These are phyloP conservation scores for Juglanconis sp. DNA, from an alignment of 2,329 filamentous ascomycete species.

Conservation along the genomic window DNA sequence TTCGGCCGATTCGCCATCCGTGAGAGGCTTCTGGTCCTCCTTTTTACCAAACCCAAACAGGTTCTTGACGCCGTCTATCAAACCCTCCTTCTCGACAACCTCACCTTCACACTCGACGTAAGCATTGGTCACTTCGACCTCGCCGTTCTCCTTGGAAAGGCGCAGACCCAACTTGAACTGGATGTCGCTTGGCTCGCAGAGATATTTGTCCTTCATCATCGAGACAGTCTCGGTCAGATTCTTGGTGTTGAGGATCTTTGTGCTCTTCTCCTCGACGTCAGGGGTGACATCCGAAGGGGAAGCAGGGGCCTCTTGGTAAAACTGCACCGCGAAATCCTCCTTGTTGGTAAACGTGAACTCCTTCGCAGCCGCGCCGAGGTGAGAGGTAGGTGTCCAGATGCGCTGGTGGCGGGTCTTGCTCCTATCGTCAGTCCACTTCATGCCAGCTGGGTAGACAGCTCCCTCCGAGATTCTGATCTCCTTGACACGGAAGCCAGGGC, in stretches of 20 bases:
- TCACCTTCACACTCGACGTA: slow-evolving; percentile 83
- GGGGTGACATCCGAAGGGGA: slow-evolving; percentile 34
- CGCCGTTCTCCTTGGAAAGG: slow-evolving; percentile 68
- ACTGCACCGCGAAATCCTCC: slow-evolving; percentile 74
- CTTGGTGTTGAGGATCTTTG: slow-evolving; percentile 67
- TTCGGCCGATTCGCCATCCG: slow-evolving; percentile 53
- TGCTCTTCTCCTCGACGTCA: slow-evolving; percentile 54
- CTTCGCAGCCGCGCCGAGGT: slow-evolving; percentile 72
- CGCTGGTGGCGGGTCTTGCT: slow-evolving; percentile 74
- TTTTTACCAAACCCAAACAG: slow-evolving; percentile 91
- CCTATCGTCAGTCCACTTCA: slow-evolving; percentile 70
- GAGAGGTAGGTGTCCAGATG: slow-evolving; percentile 76
- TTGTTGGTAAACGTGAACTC: slow-evolving; percentile 80
- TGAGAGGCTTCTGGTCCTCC: slow-evolving; percentile 76
- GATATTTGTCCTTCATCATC: slow-evolving; percentile 72
- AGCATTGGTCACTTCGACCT: slow-evolving; percentile 75
- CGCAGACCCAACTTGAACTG: slow-evolving; percentile 75
- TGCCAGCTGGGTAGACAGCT: slow-evolving; percentile 67
- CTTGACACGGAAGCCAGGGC: slow-evolving; percentile 95
- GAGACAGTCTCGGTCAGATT: slow-evolving; percentile 85
- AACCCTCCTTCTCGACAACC: slow-evolving; percentile 66
- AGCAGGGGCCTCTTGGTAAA: slow-evolving; percentile 69
- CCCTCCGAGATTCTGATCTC: slow-evolving; percentile 85
- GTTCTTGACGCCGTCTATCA: slow-evolving; percentile 94
- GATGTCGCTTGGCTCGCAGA: slow-evolving; percentile 73